Base-by-base conservation (phyloP, 352 stramenopile genomes). In the Pythium chondricola region DNA sequence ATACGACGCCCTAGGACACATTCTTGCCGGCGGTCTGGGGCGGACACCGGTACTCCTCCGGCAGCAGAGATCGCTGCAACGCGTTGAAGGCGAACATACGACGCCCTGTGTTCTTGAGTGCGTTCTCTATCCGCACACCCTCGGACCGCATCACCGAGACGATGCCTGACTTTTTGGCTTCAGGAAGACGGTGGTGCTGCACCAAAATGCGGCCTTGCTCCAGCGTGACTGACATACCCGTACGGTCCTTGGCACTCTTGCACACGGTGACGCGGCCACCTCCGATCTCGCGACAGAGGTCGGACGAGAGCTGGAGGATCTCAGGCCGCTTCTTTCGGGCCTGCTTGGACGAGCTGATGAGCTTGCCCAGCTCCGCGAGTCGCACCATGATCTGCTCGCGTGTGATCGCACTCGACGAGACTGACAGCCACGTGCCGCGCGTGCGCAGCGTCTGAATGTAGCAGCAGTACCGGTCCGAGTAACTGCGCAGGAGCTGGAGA, bases 221-320 rank as follows among this genome's bases (percentile, higher is more conserved):
- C 35, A 97, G 85, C 31, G 94, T 98, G 32, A 98, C 86, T 9
- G 96, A 96, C 95, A 99, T 99, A 5, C 91, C 93, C 30, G 95
- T 99, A 35, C 95, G 85, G 66, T 99, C 95, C 67, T 99, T 99
- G n/a, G 94, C 95, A 33, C 77, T 96, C 57, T 99, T 99, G 59
- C 95, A 99, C 61, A 98, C 97, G 0, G 96, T 96, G 37, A 96
- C 78, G 33, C 88, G 85, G 3, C 91, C 93, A 20, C 80, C 94
- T 9, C 85, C 74, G 27, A 98, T 71, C 26, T 65, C 50, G 7
- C 82, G 79, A 55, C 79, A 90, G 27, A 93, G 58, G 44, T 93
- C 82, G 2, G 82, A 90, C 53, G 72, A 87, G 49, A 93, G 51
- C 52, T 90, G 79, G n/a, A 93, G 43, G 39, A 93, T 93, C 65